Percentiles rank a stretch among this genome's conserved stretches.
Conservation (phyloP, 805 yeast species). For the Lachancea sp. region DNA sequence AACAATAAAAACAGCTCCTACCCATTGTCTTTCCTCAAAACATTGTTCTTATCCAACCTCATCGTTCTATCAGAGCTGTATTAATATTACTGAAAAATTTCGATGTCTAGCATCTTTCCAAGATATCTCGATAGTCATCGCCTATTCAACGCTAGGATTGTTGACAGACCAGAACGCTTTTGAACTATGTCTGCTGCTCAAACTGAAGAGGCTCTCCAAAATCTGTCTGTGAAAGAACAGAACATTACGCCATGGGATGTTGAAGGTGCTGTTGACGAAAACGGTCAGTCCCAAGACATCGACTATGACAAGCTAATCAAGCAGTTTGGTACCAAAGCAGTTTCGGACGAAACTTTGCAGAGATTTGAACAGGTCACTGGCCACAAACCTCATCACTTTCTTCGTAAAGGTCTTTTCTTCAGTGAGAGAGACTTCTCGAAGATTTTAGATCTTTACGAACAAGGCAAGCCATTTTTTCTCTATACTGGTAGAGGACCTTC, state of each 20-base stretch:
- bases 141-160: not conserved
- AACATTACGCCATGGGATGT: constrained; percentile 97
- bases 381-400: constrained; percentile 79
- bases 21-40: too few relatives aligned
- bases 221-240: constrained; percentile 34
- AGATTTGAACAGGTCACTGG: constrained; percentile 84
- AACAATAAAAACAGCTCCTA: too few relatives aligned
- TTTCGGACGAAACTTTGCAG: constrained; percentile 61
- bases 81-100: not conserved
- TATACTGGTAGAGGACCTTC: constrained; percentile 98
- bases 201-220: constrained; percentile 17
- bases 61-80: too few relatives aligned
- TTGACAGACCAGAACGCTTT: not conserved
- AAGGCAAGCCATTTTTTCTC: constrained; percentile 89
- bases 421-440: constrained; percentile 76
- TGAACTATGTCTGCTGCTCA: constrained; percentile 9
- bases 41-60: too few relatives aligned
- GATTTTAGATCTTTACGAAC: constrained; percentile 85
- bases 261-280: constrained; percentile 92
- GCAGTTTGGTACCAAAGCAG: constrained; percentile 79
- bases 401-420: constrained; percentile 88
- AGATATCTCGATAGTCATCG: not conserved
- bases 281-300: constrained; percentile 79
- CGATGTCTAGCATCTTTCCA: not conserved
- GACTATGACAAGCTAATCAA: constrained; percentile 84